Conservation (phyloP, 495 filamentous ascomycete species). For the Daldinia childiae region DNA sequence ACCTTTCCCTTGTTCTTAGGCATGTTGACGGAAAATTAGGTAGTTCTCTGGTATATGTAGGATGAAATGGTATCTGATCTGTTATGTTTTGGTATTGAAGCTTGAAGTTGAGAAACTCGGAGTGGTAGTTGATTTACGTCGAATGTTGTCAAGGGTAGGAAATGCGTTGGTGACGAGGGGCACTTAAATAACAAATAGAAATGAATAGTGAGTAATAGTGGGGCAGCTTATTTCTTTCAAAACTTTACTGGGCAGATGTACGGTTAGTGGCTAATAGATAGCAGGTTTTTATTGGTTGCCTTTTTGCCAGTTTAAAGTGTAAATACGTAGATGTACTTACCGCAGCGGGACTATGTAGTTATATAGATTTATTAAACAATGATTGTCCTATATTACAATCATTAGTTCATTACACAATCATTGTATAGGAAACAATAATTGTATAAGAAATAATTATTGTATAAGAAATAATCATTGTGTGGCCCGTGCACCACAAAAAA, state of each 20-base stretch:
- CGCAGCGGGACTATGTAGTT: too few species aligned
- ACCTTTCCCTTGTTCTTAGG: conserved; percentile 99
- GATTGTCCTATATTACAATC: too few species aligned
- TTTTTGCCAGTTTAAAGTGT: not conserved
- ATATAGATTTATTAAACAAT: too few species aligned
- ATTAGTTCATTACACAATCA: too few species aligned
- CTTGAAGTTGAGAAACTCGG: conserved; percentile 10
- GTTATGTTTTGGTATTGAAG: not conserved
- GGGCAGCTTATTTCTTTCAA: conserved; percentile 19
- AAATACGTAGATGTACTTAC: too few species aligned
- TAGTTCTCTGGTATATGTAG: not conserved
- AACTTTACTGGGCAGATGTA: not conserved
- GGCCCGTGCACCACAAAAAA: too few species aligned
- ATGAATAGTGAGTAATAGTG: conserved; percentile 32
- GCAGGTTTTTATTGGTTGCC: not conserved
- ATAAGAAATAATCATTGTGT: too few species aligned
- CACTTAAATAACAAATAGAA: conserved; percentile 25
- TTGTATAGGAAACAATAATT: too few species aligned
- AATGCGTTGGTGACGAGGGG: conserved; percentile 38
- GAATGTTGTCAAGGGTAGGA: conserved; percentile 23
- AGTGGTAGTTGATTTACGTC: conserved; percentile 18
- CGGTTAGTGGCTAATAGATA: not conserved
- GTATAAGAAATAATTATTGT: too few species aligned
- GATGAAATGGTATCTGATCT: not conserved
- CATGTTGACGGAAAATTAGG: conserved; percentile 64